phyloP scores from a whole-genome alignment of 108 stramenopile genomes.

The Fragilaria radians region DNA sequence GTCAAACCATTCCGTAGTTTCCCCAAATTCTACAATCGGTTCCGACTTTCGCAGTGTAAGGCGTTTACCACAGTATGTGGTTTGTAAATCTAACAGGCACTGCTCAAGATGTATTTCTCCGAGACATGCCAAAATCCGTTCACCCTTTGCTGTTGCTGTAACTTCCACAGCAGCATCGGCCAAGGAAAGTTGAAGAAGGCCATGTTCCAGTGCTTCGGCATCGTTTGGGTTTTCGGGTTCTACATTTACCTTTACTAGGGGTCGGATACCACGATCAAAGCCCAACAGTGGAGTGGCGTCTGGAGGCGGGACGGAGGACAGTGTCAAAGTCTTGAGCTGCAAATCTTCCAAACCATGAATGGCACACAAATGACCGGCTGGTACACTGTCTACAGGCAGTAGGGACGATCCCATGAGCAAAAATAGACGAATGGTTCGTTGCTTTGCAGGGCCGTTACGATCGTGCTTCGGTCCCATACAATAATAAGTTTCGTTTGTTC shows the following conservation, averaged over 20 bases:
- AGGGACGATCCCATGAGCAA: conserved; percentile 86
- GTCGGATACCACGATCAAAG: conserved; percentile 64
- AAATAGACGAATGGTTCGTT: conserved; percentile 57
- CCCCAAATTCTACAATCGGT: conserved; percentile 82
- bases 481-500: conserved; percentile 53
- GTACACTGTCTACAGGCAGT: conserved; percentile 67
- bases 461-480: conserved; percentile 73
- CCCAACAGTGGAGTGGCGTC: conserved; percentile 68
- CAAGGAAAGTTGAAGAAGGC: conserved; percentile 60
- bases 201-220: conserved; percentile 59
- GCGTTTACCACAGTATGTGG: conserved; percentile 51
- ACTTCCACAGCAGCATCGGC: conserved; percentile 85
- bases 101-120: conserved; percentile 87
- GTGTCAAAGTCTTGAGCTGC: conserved; percentile 73
- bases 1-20: conserved; percentile 80
- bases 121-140: conserved; percentile 71
- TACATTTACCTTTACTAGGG: conserved; percentile 86
- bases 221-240: conserved; percentile 70
- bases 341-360: conserved; percentile 73
- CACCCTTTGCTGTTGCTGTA: conserved; percentile 77
- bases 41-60: conserved; percentile 75
- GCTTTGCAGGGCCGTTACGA: conserved; percentile 13
- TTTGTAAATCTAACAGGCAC: conserved; percentile 73
- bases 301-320: conserved; percentile 50
- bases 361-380: conserved; percentile 87